These are phyloP conservation scores for Gonapodya prolifera DNA, from an alignment of 192 early-diverging fungal genomes.

Conservation along the genomic window DNA sequence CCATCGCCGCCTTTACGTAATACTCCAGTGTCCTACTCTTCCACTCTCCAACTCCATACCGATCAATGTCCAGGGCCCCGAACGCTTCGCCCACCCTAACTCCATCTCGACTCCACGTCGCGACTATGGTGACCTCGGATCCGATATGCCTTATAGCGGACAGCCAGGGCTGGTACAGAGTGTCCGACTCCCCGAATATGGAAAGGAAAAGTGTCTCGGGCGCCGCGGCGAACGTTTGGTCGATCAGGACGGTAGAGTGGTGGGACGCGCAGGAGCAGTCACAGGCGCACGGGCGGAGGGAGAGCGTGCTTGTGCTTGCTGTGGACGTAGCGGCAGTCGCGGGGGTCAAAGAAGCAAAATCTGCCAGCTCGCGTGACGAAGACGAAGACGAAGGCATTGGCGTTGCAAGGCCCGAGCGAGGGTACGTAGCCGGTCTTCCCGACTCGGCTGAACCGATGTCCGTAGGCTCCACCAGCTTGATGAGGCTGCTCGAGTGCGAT, in stretches of 20 bases:
- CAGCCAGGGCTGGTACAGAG: neutral
- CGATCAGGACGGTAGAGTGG: neutral
- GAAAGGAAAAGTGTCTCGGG: neutral
- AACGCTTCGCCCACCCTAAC: neutral
- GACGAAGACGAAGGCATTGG: too few relatives aligned
- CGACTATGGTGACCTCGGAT: neutral
- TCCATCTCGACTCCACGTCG: neutral
- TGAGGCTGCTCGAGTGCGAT: neutral
- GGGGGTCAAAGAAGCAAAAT: too few relatives aligned
- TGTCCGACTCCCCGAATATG: neutral
- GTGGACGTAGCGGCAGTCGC: neutral
- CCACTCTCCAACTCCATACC: neutral
- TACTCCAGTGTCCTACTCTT: neutral
- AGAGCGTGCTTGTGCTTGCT: neutral
- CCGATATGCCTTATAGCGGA: neutral
- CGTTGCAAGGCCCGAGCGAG: neutral
- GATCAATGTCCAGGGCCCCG: too few relatives aligned
- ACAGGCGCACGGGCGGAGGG: too few relatives aligned
- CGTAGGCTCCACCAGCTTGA: neutral
- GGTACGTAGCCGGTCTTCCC: neutral
- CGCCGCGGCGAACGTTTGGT: neutral
- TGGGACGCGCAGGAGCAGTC: too few relatives aligned
- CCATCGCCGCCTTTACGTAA: neutral
- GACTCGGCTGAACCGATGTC: neutral
- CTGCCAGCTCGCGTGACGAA: too few relatives aligned